Conservation (phyloP, 257 asterid genomes). For the Solanum commersonii region DNA sequence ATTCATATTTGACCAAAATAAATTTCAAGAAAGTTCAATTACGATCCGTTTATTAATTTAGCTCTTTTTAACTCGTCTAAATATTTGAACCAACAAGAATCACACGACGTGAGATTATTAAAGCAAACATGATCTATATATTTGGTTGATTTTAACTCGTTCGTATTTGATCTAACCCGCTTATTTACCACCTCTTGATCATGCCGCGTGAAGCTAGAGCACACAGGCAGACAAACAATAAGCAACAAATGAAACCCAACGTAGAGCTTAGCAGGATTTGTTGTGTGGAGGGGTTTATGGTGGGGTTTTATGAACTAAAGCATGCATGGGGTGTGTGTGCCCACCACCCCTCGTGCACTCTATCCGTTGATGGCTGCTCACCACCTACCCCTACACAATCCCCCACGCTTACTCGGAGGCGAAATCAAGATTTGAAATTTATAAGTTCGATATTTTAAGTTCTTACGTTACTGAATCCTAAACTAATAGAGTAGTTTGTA, state of each 20-base stretch:
- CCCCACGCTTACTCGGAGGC: not conserved
- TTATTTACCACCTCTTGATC: not conserved
- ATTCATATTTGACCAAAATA: not conserved
- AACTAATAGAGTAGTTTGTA: not conserved
- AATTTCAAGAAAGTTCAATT: not conserved
- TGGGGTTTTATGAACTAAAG: conserved; percentile 7
- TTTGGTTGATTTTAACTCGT: not conserved
- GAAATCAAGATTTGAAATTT: not conserved
- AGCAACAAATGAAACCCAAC: not conserved
- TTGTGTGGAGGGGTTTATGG: not conserved
- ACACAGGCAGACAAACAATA: not conserved
- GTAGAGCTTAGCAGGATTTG: not conserved
- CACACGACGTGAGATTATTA: not conserved
- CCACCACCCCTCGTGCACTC: conserved; percentile 68
- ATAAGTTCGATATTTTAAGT: accelerated
- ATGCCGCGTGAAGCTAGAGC: not conserved
- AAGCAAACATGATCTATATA: not conserved
- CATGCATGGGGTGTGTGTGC: conserved; percentile 7
- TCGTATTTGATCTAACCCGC: not conserved
- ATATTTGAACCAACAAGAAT: not conserved
- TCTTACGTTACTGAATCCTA: not conserved
- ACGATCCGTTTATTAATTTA: not conserved
- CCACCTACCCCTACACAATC: conserved; percentile 18
- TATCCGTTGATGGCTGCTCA: conserved; percentile 46
- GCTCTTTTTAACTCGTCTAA: not conserved